These are phyloP conservation scores for Russula compacta DNA, from an alignment of 768 basidiomycete species.

Conservation along the genomic window DNA sequence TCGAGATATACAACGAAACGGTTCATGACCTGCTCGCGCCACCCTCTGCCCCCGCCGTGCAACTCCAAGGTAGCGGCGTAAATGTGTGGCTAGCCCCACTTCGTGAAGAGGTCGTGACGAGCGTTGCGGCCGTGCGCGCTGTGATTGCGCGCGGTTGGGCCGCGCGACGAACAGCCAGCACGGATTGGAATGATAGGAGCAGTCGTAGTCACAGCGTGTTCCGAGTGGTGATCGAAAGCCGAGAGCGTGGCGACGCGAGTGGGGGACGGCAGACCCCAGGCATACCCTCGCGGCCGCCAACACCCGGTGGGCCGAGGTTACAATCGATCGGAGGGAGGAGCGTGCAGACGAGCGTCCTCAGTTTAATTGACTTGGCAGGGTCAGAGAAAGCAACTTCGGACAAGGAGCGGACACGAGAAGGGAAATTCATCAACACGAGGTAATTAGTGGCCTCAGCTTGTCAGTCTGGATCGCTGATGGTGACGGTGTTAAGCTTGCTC, in stretches of 20 bases:
- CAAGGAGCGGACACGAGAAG: constrained; percentile 92
- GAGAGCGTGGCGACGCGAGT: constrained; percentile 53
- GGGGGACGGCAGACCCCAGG: constrained; percentile 48
- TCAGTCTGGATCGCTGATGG: not conserved
- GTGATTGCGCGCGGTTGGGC: constrained; percentile 81
- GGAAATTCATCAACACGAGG: constrained; percentile 94
- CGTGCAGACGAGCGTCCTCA: constrained; percentile 70
- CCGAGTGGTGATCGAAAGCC: constrained; percentile 83
- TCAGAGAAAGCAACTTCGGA: constrained; percentile 94
- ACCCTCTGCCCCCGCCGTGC: constrained; percentile 47
- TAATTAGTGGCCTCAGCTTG: constrained; percentile 21
- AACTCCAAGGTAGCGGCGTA: constrained; percentile 59
- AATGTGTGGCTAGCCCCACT: constrained; percentile 65
- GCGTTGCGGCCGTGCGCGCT: constrained; percentile 75
- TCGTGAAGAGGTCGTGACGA: constrained; percentile 90
- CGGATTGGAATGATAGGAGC: constrained; percentile 98
- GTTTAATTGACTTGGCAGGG: constrained; percentile 91
- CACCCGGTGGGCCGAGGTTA: constrained; percentile 52
- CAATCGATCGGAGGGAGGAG: constrained; percentile 75
- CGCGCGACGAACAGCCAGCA: constrained; percentile 82
- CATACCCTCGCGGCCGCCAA: constrained; percentile 31
- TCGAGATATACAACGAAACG: constrained; percentile 95
- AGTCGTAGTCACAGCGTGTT: constrained; percentile 94
- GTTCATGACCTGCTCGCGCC: constrained; percentile 82
- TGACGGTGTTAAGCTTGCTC: constrained; percentile 48